These are phyloP conservation scores for Scleromitrula shiraiana DNA, from an alignment of 2,329 filamentous ascomycete genomes.

Conservation along the genomic window DNA sequence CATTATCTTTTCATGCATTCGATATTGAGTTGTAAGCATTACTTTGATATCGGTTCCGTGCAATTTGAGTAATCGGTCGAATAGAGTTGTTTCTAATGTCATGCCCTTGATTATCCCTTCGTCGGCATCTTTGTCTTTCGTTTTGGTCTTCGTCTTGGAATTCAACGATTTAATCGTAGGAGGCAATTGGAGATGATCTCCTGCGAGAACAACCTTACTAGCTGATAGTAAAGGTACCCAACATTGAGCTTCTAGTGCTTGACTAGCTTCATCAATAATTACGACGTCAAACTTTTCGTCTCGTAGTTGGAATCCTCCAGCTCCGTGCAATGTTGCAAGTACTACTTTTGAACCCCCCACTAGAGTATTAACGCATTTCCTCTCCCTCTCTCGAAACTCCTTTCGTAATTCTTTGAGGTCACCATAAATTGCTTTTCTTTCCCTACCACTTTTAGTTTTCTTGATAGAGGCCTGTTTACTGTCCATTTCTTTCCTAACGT, in stretches of 20 bases:
- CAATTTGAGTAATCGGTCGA: slow-evolving; percentile 75
- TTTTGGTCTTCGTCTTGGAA: slow-evolving; percentile 34
- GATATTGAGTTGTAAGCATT: slow-evolving; percentile 95
- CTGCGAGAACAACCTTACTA: slow-evolving; percentile 80
- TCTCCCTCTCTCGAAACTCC: slow-evolving; percentile 81
- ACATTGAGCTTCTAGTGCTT: slow-evolving; percentile 92
- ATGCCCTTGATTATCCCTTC: slow-evolving; percentile 42
- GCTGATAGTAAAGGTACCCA: slow-evolving; percentile 85
- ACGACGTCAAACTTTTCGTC: slow-evolving; percentile 84
- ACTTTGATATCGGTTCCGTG: slow-evolving; percentile 80
- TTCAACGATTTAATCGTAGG: slow-evolving; percentile 85
- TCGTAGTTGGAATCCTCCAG: slow-evolving; percentile 75
- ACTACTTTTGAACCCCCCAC: slow-evolving; percentile 77
- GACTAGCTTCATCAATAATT: slow-evolving; percentile 91
- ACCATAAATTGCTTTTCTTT: slow-evolving; percentile 72
- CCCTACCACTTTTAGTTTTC: slow-evolving; percentile 74
- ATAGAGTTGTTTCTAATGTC: slow-evolving; percentile 80
- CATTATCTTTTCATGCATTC: slow-evolving; percentile 97
- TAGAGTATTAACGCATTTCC: slow-evolving; percentile 68
- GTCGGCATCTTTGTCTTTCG: slow-evolving; percentile 31
- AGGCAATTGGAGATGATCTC: slow-evolving; percentile 88
- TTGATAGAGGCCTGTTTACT: slow-evolving; percentile 80
- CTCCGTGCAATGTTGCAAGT: slow-evolving; percentile 84
- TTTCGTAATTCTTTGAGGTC: slow-evolving; percentile 80
- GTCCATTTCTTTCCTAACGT: slow-evolving; percentile 89